phyloP scores from a whole-genome alignment of 306 rosid species.

The Cyclanthera cordifolia region DNA sequence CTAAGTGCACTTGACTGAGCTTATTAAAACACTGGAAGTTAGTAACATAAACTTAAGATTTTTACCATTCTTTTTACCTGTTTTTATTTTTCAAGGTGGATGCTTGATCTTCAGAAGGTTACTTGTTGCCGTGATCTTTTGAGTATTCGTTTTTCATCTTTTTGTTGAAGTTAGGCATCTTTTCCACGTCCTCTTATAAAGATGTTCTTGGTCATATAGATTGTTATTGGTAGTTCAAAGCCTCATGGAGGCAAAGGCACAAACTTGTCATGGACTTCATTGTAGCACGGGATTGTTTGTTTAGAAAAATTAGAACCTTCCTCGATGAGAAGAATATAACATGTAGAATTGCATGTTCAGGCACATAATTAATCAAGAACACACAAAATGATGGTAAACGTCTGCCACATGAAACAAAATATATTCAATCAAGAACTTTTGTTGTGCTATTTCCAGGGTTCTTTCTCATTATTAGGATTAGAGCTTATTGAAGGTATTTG shows the following conservation, averaged over 20 bases:
- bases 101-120: background rate
- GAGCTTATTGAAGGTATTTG: conserved; percentile 7
- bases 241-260: background rate
- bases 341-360: background rate
- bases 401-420: background rate
- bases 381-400: conserved; percentile 3
- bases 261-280: background rate
- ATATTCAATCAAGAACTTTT: background rate
- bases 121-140: background rate
- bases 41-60: background rate
- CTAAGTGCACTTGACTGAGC: too few species aligned
- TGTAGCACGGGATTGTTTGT: background rate
- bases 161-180: conserved; percentile 2
- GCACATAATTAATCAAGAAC: background rate
- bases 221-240: background rate
- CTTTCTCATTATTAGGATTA: background rate
- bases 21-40: too few species aligned
- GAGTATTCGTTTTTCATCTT: background rate
- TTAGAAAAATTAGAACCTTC: background rate
- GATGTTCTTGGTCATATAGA: background rate
- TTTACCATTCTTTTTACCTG: background rate
- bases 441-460: background rate
- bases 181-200: background rate
- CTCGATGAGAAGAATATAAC: background rate
- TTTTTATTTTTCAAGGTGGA: conserved; percentile 1